These are phyloP conservation scores for Stromatinia cepivora DNA, from an alignment of 2,329 filamentous ascomycete species.

Conservation along the genomic window DNA sequence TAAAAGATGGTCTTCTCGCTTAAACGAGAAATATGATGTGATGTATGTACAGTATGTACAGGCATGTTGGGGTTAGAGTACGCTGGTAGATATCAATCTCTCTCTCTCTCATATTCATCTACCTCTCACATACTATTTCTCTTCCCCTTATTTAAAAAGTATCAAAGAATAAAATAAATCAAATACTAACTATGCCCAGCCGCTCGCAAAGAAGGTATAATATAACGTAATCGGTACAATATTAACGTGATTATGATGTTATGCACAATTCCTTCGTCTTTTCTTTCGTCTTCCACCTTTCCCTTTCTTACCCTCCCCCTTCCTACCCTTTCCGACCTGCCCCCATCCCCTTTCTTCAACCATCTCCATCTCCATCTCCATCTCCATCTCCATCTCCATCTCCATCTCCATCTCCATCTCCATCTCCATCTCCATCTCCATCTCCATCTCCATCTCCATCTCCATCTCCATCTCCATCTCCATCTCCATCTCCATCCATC, in stretches of 20 bases:
- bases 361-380: not conserved
- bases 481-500: not conserved
- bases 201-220: not conserved
- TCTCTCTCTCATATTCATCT: too few relatives aligned
- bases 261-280: slow-evolving; percentile 8
- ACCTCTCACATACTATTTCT: too few relatives aligned
- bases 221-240: slow-evolving; percentile 8
- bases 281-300: not conserved
- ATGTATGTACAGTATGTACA: too few relatives aligned
- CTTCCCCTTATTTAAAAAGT: too few relatives aligned
- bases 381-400: not conserved
- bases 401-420: not conserved
- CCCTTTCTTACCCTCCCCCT: not conserved
- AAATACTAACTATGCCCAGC: not conserved
- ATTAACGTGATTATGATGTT: slow-evolving; percentile 11
- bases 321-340: not conserved
- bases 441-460: not conserved
- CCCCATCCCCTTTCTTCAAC: not conserved
- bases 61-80: too few relatives aligned
- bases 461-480: not conserved
- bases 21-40: too few relatives aligned
- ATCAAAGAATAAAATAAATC: too few relatives aligned
- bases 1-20: too few relatives aligned
- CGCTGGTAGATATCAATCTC: too few relatives aligned
- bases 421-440: not conserved